Evolutionary conservation across 331 rosid species (phyloP), one percentile per base, ranked within the genome.

Genomic region (Pyrus hybrid): DNA sequence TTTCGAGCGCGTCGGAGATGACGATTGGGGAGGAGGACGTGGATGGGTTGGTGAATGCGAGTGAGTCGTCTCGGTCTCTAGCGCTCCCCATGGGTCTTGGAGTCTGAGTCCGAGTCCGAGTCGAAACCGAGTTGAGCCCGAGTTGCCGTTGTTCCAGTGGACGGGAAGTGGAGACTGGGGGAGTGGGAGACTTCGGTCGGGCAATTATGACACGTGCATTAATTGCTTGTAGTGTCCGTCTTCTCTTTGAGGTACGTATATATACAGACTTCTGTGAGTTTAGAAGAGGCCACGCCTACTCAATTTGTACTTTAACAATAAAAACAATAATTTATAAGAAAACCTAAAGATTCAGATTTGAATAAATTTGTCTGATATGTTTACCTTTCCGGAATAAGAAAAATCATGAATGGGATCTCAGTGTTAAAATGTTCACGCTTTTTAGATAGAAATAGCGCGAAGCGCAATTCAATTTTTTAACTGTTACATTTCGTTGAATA

Each of bases 21-120:
- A 90, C 80, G 74, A 88, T 80, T 18, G 97, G 97, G 1, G 97
- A 88, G 8, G 96, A 91, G 29, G 96, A 90, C 2, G 88, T 85
- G 3, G 93, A 88, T 9, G 91, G 89, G 85, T 84, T 91, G 4
- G 91, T 37, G 78, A 83, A 88, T 56, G 93, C 53, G 20, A 87
- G 83, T 14, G 85, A 30, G 33, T 89, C 93, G 21, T 85, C 88
- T 76, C 91, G 80, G 21, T 92, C 91, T 82, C 93, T 80, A 73
- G 43, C 75, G 74, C 87, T 81, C 7, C 84, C 83, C 92, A 87
- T 85, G 85, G 71, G 25, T 37, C 5, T 30, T 21, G 25, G 43
- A 9, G 43, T 9, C 43, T 1, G 18, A 49, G n/a, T 16, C 56
- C n/a, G n/a, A 49, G 56, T 16, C 56, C 56, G 56, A 49, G 56